Base-by-base conservation (phyloP, 2,329 filamentous ascomycete genomes). In the Coniochaeta hoffmannii region DNA sequence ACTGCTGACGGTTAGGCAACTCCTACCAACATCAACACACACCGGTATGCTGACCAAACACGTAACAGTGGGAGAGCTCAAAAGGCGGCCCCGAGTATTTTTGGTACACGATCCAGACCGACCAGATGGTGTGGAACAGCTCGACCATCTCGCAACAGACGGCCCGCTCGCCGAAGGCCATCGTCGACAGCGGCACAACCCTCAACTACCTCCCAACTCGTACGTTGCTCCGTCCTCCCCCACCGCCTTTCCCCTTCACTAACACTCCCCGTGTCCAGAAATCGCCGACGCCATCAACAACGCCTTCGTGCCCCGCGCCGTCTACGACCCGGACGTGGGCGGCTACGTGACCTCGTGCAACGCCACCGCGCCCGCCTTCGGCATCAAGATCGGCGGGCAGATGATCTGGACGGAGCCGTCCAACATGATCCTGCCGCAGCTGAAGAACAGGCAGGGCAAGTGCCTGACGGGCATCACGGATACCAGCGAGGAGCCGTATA, bases 121-220 rank as follows among this genome's bases (percentile, higher is more conserved):
- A 66, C 41, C 50, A 53, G 34, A 56, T 63, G 49, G 56, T 58
- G 1, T 60, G 59, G 57, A 64, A 63, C 57, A 63, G 57, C 58
- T 58, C 12, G 19, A 55, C 24, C 34, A 50, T 50, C 28, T 50
- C 49, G 11, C 46, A 41, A 22, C 56, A 56, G 50, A 61, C 58
- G 35, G 58, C 58, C 19, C 56, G 60, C 31, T 55, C 64, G 7
- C 63, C 62, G 2, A 54, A 60, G 22, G 62, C 67, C 50, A 60
- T 69, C 35, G 64, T 68, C n/a, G 66, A 70, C 56, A 67, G 65
- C 26, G 68, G 66, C 31, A 69, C 66, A 1, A 68, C 65, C 2
- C 61, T 69, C 15, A 68, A 67, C 59, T 56, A 68, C 15, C 62
- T 69, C 32, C 66, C 67, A 4, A 56, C 55, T 11, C 57, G 61